Evolutionary conservation across 2,329 filamentous ascomycete genomes (phyloP), one percentile per base, ranked within the genome.

Genomic region (Colletotrichum aenigma): DNA sequence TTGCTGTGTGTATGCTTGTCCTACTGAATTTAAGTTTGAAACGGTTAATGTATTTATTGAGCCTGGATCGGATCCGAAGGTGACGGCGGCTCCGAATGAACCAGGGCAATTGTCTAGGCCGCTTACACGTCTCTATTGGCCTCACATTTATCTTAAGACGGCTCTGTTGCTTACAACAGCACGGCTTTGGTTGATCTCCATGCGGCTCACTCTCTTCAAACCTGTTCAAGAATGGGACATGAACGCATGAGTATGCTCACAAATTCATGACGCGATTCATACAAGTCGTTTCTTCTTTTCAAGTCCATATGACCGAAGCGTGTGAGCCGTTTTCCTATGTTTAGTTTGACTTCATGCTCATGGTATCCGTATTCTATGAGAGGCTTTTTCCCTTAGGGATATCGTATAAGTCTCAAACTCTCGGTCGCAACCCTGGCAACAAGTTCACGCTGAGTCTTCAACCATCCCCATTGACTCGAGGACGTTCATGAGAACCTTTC

Each of bases 401-500:
- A 21, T 21, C n/a, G 3, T 3, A 21, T 1, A 21, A 52, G 10
- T 7, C n/a, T 52, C 43, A 3, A 1, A 52, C 2, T 1, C 43
- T 4, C n/a, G 1, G 6, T 52, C 3, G 10, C 4, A 48, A 1
- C 1, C n/a, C 18, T 0, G 18, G 0, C 55, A 0, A 58, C 24
- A 18, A 16, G 15, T 0, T 28, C 26, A 58, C 2, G 24, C 24
- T 9, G 55, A 6, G 16, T 58, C 55, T 10, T 58, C 55, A 9
- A 24, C n/a, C 69, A 77, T 56, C 28, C 81, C 76, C 79, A 87
- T 86, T 3, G 82, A 80, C 78, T 85, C 82, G n/a, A 89, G 80
- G 7, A 87, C 87, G 58, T 83, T 85, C 75, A 86, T 83, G 68
- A 92, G 76, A 2, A 91, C 89, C 26, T 81, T 84, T 68, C 86